Conservation (phyloP, 2,329 filamentous ascomycete genomes). For the Trichoderma arundinaceum region DNA sequence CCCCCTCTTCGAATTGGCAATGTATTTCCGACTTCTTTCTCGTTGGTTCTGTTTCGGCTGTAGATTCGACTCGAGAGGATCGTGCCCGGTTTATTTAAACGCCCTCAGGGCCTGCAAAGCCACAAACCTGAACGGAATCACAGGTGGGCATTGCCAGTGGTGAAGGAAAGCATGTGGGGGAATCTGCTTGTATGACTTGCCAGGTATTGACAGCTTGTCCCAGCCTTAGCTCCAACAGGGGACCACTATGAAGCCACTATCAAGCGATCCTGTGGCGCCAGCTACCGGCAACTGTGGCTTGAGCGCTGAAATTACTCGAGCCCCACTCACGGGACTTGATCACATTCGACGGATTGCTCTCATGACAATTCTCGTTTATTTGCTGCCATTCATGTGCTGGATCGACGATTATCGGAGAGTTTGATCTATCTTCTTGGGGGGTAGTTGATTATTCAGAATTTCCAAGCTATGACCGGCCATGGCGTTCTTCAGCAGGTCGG, state of each 20-base stretch:
- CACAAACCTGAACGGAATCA: slow-evolving; percentile 7
- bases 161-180: slow-evolving; percentile 31
- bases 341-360: slow-evolving; percentile 17
- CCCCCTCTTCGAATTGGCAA: not conserved
- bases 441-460: no score
- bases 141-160: slow-evolving; percentile 29
- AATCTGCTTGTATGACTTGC: slow-evolving; percentile 29
- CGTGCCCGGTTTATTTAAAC: slow-evolving; percentile 13
- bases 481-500: slow-evolving; percentile 28
- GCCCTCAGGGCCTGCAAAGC: slow-evolving; percentile 9
- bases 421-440: not conserved
- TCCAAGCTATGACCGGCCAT: slow-evolving; percentile 29
- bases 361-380: slow-evolving; percentile 5
- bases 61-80: not conserved
- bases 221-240: slow-evolving; percentile 11
- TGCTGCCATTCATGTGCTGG: not conserved
- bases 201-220: slow-evolving; percentile 30
- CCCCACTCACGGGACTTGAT: slow-evolving; percentile 31
- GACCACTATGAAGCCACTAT: slow-evolving; percentile 16
- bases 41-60: not conserved
- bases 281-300: slow-evolving; percentile 21
- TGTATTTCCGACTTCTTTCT: not conserved
- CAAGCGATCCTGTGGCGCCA: slow-evolving; percentile 27
- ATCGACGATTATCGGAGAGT: not conserved
- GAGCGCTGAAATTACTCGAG: not conserved